Conservation (phyloP, 2,329 filamentous ascomycete species). For the Cercospora sesami region DNA sequence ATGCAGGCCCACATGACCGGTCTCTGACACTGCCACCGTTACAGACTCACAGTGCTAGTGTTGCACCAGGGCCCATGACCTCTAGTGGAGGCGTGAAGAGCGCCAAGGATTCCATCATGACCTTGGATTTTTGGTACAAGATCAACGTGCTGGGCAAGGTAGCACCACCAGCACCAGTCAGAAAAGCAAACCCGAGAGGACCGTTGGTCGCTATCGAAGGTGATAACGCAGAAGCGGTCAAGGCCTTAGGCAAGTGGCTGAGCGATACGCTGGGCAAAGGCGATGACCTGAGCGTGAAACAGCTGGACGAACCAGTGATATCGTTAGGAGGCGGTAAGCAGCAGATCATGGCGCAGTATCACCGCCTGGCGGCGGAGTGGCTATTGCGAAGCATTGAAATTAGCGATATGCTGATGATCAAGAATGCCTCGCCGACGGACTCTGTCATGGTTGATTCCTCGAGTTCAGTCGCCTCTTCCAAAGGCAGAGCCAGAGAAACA, state of each 20-base stretch:
- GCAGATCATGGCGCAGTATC: constrained; percentile 51
- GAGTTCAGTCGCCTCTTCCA: constrained; percentile 1
- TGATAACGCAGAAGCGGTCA: constrained; percentile 62
- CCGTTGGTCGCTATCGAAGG: constrained; percentile 84
- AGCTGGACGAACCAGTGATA: constrained; percentile 52
- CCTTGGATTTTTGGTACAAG: constrained; percentile 72
- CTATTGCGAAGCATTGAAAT: constrained; percentile 74
- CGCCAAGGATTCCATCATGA: constrained; percentile 65
- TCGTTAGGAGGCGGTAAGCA: constrained; percentile 40
- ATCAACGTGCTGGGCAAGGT: constrained; percentile 74
- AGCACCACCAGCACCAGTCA: constrained; percentile 63
- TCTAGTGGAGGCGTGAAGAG: constrained; percentile 25
- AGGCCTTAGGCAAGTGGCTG: constrained; percentile 66
- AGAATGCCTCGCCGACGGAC: constrained; percentile 22
- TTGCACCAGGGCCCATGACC: constrained; percentile 21
- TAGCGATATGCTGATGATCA: constrained; percentile 41
- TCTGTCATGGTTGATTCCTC: constrained; percentile 30
- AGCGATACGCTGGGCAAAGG: constrained; percentile 54
- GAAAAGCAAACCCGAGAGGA: constrained; percentile 55
- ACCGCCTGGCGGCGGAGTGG: constrained; percentile 66
- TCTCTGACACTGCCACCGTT: constrained; percentile 57
- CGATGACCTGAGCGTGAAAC: constrained; percentile 52
- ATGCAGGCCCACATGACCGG: constrained; percentile 43
- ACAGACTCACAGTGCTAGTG: constrained; percentile 43
- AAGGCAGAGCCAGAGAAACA: constrained; percentile 16